Evolutionary conservation across 805 yeast genomes (phyloP), one percentile per base, ranked within the genome.

Genomic region (Starmerella apis): DNA sequence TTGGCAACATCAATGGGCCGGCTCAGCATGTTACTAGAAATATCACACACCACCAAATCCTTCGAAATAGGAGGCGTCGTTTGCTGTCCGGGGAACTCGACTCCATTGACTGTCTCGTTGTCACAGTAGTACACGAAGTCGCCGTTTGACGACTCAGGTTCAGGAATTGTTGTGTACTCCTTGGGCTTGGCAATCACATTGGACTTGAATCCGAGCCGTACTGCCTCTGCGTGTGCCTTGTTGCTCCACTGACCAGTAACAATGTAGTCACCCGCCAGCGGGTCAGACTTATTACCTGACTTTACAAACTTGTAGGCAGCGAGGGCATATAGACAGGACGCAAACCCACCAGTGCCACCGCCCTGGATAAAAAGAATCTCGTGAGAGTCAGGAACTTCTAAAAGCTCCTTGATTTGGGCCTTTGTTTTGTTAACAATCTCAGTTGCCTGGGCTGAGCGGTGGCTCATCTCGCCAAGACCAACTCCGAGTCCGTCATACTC

Each of bases 101-200:
- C 85, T 54, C 99, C 99, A 65, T 86, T 78, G 32, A 92, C 97
- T 11, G 99, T 92, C 71, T 92, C 99, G 67, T 92, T 92, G 68
- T 92, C 98, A 70, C 97, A 88, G 62, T 81, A 77, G 67, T 86
- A 92, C 50, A 90, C 77, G 64, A 80, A 92, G 2, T 96, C 86
- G 23, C 87, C 79, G 49, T 83, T 78, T n/a, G 70, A 68, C 18
- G 77, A 71, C 3, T 74, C 69, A 57, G 75, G 74, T 16, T 72
- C 68, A 28, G 95, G 95, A 59, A 88, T 80, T 28, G 69, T 70
- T 30, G 81, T 80, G 62, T 69, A 90, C 54, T 80, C 77, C 41
- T 80, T 81, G 24, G 46, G 90, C 73, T 62, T 86, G 76, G 45
- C 80, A 76, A 87, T 75, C 7, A 81, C 68, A 57, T 84, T 82